Evolutionary conservation across 306 rosid genomes (phyloP).

Genomic region (Arachis stenosperma): DNA sequence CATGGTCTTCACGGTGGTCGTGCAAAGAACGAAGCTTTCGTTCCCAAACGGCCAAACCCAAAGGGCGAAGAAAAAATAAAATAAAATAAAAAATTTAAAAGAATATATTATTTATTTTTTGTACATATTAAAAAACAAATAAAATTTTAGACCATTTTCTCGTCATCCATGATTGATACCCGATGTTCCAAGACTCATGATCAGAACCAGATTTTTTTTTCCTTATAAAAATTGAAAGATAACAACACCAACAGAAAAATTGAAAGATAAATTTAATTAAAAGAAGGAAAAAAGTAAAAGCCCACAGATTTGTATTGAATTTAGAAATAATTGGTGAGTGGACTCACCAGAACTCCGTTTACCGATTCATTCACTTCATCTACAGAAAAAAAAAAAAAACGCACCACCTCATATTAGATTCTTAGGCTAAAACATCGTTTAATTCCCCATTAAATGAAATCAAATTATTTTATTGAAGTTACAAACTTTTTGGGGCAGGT

Average conservation of each 20-base stretch:
- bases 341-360: constrained; percentile 13
- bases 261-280: background rate
- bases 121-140: background rate
- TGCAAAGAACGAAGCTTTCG: background rate
- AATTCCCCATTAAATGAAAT: background rate
- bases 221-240: background rate
- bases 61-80: background rate
- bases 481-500: constrained; percentile 5
- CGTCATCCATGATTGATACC: background rate
- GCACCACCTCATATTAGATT: background rate
- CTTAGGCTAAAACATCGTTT: constrained; percentile 26
- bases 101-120: background rate
- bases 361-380: constrained; percentile 28
- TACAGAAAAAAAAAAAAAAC: background rate
- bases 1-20: constrained; percentile 23
- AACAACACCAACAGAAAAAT: background rate
- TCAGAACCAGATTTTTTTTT: background rate
- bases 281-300: background rate
- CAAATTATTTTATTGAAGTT: background rate
- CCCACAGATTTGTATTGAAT: constrained; percentile 30
- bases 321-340: background rate
- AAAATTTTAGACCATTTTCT: background rate
- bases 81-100: background rate
- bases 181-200: background rate
- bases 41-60: background rate